Evolutionary conservation across 169 alveolate genomes (phyloP).

Genomic region (Plasmodium sp.): DNA sequence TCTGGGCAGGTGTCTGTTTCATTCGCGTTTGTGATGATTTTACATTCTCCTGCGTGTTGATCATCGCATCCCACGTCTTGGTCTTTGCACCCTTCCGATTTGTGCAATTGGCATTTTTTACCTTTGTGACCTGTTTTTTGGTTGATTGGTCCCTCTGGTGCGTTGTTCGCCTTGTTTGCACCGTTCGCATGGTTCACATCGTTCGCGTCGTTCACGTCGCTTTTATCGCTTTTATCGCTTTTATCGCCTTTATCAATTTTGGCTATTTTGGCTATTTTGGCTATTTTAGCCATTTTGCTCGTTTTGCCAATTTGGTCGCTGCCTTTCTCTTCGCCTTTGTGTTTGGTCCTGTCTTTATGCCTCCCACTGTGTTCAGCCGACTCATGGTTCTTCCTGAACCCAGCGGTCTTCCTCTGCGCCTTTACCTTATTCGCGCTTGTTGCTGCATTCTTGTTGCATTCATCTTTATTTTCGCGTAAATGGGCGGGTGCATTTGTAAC

Average conservation of each 20-base stretch:
- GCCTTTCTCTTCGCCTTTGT: not conserved
- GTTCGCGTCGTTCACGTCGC: not conserved
- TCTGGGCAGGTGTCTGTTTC: not conserved
- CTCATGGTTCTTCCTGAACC: not conserved
- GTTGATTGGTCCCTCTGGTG: not conserved
- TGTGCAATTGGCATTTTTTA: not conserved
- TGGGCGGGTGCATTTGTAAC: not conserved
- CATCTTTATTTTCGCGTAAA: slow-evolving; percentile 6
- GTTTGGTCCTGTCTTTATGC: not conserved
- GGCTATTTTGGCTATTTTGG: not conserved
- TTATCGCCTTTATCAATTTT: not conserved
- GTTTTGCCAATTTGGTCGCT: not conserved
- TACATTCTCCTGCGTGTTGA: not conserved
- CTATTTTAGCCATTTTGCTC: not conserved
- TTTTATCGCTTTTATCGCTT: not conserved
- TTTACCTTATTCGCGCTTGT: not conserved
- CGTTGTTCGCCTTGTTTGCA: not conserved
- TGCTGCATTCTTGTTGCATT: not conserved
- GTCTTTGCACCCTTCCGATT: not conserved
- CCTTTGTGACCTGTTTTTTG: not conserved
- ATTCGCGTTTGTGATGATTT: not conserved
- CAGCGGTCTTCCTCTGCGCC: not conserved
- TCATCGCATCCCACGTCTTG: not conserved
- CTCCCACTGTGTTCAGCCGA: not conserved
- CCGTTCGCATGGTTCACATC: not conserved